Base-by-base conservation (phyloP, 805 yeast species). In the Schwanniomyces vanrijiae region DNA sequence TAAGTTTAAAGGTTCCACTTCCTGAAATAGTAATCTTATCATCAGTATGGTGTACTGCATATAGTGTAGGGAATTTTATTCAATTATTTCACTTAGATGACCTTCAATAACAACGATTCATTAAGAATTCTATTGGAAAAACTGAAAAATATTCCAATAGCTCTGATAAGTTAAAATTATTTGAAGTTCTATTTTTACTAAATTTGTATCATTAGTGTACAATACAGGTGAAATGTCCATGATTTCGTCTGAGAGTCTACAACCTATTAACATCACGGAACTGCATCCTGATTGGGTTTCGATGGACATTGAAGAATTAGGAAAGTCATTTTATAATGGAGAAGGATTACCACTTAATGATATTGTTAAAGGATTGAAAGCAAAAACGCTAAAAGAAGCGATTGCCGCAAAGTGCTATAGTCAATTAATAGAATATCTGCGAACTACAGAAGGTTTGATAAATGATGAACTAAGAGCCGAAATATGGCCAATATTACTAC, bases 401-500 rank as follows among this genome's bases (percentile, higher is more conserved):
- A 18, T 60, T 49, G 34, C 52, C 56, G 29, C 50, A 56, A 35
- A 77, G 64, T 54, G 49, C 47, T 4, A 53, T 54, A 38, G 55
- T 56, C 47, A 55, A 58, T 46, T 65, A 52, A 46, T 54, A 9
- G 65, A 64, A 35, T 65, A 71, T 37, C 69, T 78, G 47, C 59
- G 73, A 22, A 68, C 80, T 0, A 65, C 77, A 40, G 77, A 73
- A 33, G 86, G 86, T 0, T 58, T 81, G 14, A 56, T 82, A 5
- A 64, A 57, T 51, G 64, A 65, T 42, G 68, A 68, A 4, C 51
- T 75, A 35, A 62, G 88, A 40, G 31, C 62, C 2, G 57, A 68
- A 37, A 64, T 72, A 1, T 83, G 88, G 88, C 84, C 85, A 0
- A 24, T 71, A 3, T 56, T 82, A 13, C 54, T 81, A 42, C 71